Conservation (phyloP, 192 early-diverging fungal genomes). For the Gigaspora rosea region DNA sequence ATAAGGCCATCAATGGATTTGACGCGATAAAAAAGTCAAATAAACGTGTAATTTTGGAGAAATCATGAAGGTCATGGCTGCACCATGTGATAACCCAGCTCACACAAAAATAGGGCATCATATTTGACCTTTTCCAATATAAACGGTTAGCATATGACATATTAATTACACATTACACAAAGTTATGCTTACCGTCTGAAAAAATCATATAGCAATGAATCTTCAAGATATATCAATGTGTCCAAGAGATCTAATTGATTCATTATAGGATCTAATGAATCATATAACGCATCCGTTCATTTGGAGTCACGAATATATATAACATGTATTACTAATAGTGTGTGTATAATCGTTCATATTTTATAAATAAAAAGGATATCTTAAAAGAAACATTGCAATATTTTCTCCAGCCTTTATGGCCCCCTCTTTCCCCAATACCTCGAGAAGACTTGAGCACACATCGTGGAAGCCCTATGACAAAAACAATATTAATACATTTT, state of each 20-base stretch:
- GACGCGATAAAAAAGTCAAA: slow-evolving; percentile 54
- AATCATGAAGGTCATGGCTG: slow-evolving; percentile 51
- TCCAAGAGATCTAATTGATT: no score
- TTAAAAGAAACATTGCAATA: slow-evolving; percentile 54
- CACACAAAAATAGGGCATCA: slow-evolving; percentile 53
- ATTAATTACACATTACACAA: no score
- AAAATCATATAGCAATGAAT: no score
- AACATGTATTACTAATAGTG: background rate
- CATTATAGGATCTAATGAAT: no score
- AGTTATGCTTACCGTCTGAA: no score
- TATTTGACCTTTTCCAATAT: slow-evolving; percentile 36
- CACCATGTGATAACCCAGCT: slow-evolving; percentile 70
- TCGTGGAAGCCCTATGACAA: slow-evolving; percentile 57
- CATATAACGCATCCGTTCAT: no score
- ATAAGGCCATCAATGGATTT: slow-evolving; percentile 17
- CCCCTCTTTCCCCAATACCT: slow-evolving; percentile 44
- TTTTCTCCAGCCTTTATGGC: slow-evolving; percentile 46
- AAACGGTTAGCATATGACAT: no score
- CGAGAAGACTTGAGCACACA: slow-evolving; percentile 49
- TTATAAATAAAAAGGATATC: slow-evolving; percentile 46
- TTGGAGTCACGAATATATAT: no score
- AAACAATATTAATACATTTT: no score
- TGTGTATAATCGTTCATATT: background rate
- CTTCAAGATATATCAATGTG: no score
- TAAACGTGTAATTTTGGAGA: slow-evolving; percentile 45